Percentiles rank a stretch among this genome's conserved stretches.
These are phyloP conservation scores for Physcomitrium patens DNA, from an alignment of 225 moss, liverwort and hornwort genomes.

Conservation along the genomic window DNA sequence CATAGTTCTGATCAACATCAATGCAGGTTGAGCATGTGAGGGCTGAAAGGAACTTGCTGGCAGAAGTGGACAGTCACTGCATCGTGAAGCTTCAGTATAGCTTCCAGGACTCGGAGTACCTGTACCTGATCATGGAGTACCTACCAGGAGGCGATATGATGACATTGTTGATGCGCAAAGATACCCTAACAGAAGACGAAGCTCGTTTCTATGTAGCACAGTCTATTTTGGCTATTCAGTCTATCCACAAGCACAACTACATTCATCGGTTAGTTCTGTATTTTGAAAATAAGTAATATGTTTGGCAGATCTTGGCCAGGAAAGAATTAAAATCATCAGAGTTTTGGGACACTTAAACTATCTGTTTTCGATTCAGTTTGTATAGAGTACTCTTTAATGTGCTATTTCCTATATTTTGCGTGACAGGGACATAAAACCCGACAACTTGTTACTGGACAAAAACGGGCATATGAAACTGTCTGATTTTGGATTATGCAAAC, in stretches of 20 bases:
- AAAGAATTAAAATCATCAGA: background rate
- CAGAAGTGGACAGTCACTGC: conserved; percentile 98
- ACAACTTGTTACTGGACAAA: conserved; percentile 93
- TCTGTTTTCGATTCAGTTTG: background rate
- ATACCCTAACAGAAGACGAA: conserved; percentile 90
- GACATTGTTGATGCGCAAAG: conserved; percentile 97
- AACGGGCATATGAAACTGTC: conserved; percentile 98
- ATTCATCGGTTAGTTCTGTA: conserved; percentile 78
- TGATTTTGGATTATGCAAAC: conserved; percentile 97
- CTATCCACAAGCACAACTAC: conserved; percentile 99
- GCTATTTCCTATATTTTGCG: conserved; percentile 9
- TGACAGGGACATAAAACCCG: conserved; percentile 94
- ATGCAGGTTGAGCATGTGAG: conserved; percentile 98
- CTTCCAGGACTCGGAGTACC: conserved; percentile 90
- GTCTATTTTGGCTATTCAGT: conserved; percentile 94
- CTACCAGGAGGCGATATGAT: conserved; percentile 99
- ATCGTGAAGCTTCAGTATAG: conserved; percentile 94
- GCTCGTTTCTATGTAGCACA: conserved; percentile 96
- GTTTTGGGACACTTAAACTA: background rate
- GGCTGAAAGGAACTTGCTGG: conserved; percentile 91
- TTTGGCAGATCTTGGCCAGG: background rate
- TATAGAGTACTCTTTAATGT: background rate
- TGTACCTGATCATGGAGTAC: conserved; percentile 98
- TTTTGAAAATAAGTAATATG: background rate
- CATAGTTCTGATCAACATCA: conserved; percentile 18